A percentile compares a stretch with the other conserved stretches of the same genome.
These are phyloP conservation scores for Ilex asprella DNA, from an alignment of 257 asterid species.

Conservation along the genomic window DNA sequence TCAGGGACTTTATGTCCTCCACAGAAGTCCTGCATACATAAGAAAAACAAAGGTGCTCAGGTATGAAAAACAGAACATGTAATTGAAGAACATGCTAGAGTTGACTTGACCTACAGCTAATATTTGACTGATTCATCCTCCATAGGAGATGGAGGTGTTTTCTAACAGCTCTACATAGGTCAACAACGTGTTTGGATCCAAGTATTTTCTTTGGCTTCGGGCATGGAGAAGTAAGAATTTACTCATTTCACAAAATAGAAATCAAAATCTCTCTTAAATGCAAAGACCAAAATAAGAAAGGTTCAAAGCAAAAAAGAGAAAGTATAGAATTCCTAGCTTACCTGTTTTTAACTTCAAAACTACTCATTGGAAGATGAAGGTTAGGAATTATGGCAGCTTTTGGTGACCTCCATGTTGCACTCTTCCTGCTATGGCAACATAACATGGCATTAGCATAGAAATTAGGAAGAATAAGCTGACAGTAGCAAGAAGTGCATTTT, in stretches of 20 bases:
- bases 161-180: too few species aligned
- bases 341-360: conserved; percentile 83
- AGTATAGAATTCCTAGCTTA: conserved; percentile 7
- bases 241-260: too few species aligned
- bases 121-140: too few species aligned
- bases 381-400: conserved; percentile 62
- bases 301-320: background rate
- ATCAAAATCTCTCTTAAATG: background rate
- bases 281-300: background rate
- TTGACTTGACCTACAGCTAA: background rate
- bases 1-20: conserved; percentile 63
- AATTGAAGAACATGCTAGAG: too few species aligned
- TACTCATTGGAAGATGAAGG: conserved; percentile 85
- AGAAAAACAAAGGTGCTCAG: background rate
- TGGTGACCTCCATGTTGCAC: conserved; percentile 53
- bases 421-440: conserved; percentile 29
- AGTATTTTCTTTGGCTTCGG: too few species aligned
- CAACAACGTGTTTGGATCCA: too few species aligned
- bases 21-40: conserved; percentile 55
- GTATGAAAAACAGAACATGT: background rate
- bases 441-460: background rate
- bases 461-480: background rate
- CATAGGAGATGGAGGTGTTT: background rate
- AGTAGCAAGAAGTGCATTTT: background rate
- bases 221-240: too few species aligned